A percentile compares a stretch with the other conserved stretches of the same genome.
phyloP scores from a whole-genome alignment of 1,284 basidiomycete genomes.

The Cerioporus squamosus region DNA sequence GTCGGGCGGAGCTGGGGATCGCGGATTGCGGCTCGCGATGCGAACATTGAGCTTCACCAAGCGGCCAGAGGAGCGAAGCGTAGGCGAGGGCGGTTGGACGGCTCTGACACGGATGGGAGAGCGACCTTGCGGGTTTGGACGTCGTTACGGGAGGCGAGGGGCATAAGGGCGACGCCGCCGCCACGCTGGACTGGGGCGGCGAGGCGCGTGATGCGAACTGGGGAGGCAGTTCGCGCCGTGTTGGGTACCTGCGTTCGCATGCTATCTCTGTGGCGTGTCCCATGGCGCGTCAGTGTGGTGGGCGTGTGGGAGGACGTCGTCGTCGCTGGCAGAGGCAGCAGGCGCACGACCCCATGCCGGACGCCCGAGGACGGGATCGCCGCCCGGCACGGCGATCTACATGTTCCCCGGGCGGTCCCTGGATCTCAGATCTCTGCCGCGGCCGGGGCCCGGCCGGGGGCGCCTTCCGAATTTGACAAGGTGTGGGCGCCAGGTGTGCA shows the following conservation, averaged over 20 bases:
- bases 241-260: not conserved
- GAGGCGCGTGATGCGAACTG: not conserved
- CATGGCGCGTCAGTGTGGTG: not conserved
- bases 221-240: not conserved
- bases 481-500: not conserved
- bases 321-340: not conserved
- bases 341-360: not conserved
- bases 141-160: not conserved
- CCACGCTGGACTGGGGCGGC: not conserved
- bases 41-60: not conserved
- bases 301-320: not conserved
- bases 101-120: too few species aligned
- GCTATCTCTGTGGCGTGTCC: not conserved
- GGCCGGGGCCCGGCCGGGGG: too few species aligned
- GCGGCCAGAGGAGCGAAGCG: too few species aligned
- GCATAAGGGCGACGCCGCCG: not conserved
- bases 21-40: not conserved
- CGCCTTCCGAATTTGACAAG: not conserved
- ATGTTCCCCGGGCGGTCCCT: not conserved
- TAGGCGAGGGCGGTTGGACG: too few species aligned
- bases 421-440: too few species aligned
- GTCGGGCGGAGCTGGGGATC: not conserved
- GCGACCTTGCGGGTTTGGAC: not conserved
- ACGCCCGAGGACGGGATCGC: not conserved
- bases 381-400: not conserved